These are phyloP conservation scores for Plenodomus tracheiphilus DNA, from an alignment of 2,329 filamentous ascomycete species.

Conservation along the genomic window DNA sequence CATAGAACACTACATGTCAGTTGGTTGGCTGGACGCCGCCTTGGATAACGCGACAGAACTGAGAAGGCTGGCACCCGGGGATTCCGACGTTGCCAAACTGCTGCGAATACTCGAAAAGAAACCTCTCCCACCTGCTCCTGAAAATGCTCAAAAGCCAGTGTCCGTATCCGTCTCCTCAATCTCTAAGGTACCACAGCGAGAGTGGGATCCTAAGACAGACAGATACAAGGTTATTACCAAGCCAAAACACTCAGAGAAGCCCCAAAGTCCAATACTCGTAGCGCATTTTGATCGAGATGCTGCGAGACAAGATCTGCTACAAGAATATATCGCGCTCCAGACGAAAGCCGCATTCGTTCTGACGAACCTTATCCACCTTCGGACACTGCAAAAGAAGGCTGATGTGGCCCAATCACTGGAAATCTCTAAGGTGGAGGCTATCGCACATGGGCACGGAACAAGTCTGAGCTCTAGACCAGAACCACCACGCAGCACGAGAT, in stretches of 20 bases:
- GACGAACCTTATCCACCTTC: slow-evolving; percentile 28
- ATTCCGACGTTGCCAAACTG: slow-evolving; percentile 29
- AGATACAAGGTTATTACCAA: slow-evolving; percentile 10
- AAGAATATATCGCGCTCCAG: slow-evolving; percentile 30
- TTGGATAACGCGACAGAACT: slow-evolving; percentile 33
- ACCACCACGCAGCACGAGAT: slow-evolving; percentile 23
- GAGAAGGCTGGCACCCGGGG: slow-evolving; percentile 22
- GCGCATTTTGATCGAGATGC: slow-evolving; percentile 23
- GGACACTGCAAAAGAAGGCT: slow-evolving; percentile 31
- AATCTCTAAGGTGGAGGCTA: slow-evolving; percentile 20
- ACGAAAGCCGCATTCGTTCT: slow-evolving; percentile 26
- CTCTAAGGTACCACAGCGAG: slow-evolving; percentile 3
- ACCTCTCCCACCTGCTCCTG: slow-evolving; percentile 20
- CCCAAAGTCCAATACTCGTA: slow-evolving; percentile 3
- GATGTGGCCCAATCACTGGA: slow-evolving; percentile 20
- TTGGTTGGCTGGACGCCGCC: slow-evolving; percentile 41
- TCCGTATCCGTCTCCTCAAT: background rate
- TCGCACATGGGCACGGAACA: slow-evolving; percentile 16
- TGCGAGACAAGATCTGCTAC: slow-evolving; percentile 25
- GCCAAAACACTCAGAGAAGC: slow-evolving; percentile 3
- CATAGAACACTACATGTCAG: slow-evolving; percentile 36
- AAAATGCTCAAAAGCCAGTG: slow-evolving; percentile 1
- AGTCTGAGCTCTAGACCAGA: background rate
- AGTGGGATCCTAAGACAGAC: slow-evolving; percentile 15
- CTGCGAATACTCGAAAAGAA: slow-evolving; percentile 26